Evolutionary conservation across 2,329 filamentous ascomycete species (phyloP), one percentile per base, ranked within the genome.

Genomic region (Aspergillus sp.): DNA sequence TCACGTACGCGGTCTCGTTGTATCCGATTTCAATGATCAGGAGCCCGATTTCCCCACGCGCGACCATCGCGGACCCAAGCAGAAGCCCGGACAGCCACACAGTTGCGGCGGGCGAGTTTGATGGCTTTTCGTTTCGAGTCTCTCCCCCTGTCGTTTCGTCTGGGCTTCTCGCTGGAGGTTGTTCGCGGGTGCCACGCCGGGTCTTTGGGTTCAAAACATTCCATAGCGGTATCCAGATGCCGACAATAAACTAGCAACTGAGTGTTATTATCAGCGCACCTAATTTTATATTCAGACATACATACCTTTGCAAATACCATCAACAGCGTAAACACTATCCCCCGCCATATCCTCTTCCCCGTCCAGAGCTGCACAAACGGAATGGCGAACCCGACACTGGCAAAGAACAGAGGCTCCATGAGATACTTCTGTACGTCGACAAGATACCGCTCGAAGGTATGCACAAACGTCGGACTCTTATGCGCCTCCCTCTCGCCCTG

Each of bases 391-490:
- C 70, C 70, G 8, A 72, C 62, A 52, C 68, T 71, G 2, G 68
- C 62, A 26, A 71, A 71, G 48, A 71, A 71, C 12, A 71, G 44
- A 18, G 69, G 69, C 47, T 68, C 69, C 68, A 71, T 71, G 41
- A 71, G 55, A 54, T 70, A 70, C 20, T 68, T 58, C 56, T 73
- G 74, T 13, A 71, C 66, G 11, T 67, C 73, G 1, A 71, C 51
- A 1, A 76, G 62, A 53, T 77, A 78, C 9, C 60, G 58, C 53
- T 76, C 73, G 54, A 76, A 77, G 0, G 74, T 75, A 52, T 76
- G 72, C 1, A 71, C 63, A 48, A 77, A 77, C 1, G 68, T 74
- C 3, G 74, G 75, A 5, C 68, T 71, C 55, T 74, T 74, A n/a
- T 70, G 56, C 1, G 48, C 61, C 17, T 71, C 65, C 2, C 61